Evolutionary conservation across 352 stramenopile genomes (phyloP).

Genomic region (Phytophthora syringae): DNA sequence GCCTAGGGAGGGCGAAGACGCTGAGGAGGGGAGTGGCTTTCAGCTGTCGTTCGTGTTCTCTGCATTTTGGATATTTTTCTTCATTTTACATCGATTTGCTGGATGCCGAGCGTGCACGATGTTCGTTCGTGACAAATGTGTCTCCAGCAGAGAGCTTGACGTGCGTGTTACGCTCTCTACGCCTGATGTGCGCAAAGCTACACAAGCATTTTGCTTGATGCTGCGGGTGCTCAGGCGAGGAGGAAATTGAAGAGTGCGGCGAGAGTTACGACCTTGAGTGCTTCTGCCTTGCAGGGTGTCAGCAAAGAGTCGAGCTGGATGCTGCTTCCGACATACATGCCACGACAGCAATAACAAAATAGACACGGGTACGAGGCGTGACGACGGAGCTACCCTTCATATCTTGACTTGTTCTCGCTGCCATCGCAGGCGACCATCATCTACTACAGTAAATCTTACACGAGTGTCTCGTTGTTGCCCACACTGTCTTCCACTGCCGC

Average conservation of each 20-base stretch:
- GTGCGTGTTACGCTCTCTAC: slow-evolving; percentile 26
- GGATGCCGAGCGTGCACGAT: slow-evolving; percentile 32
- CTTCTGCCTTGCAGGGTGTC: slow-evolving; percentile 16
- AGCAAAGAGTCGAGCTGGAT: slow-evolving; percentile 26
- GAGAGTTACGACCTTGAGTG: slow-evolving; percentile 22
- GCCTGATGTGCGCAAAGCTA: slow-evolving; percentile 10
- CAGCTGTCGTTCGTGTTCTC: slow-evolving; percentile 44
- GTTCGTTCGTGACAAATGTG: slow-evolving; percentile 25
- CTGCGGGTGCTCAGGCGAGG: slow-evolving; percentile 24
- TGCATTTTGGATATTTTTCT: slow-evolving; percentile 52
- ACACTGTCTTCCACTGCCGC: slow-evolving; percentile 43
- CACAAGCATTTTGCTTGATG: slow-evolving; percentile 20
- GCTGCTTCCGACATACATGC: slow-evolving; percentile 27
- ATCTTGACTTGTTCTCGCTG: slow-evolving; percentile 5
- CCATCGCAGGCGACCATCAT: background rate
- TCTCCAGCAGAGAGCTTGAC: slow-evolving; percentile 37
- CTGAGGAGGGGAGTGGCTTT: slow-evolving; percentile 23
- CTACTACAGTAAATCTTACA: slow-evolving; percentile 24
- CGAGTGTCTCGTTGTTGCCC: slow-evolving; percentile 57
- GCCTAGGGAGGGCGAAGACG: slow-evolving; percentile 26
- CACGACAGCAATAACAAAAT: slow-evolving; percentile 45
- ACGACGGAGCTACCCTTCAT: slow-evolving; percentile 18
- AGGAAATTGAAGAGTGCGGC: slow-evolving; percentile 31
- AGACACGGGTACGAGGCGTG: slow-evolving; percentile 39
- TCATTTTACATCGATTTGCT: slow-evolving; percentile 50